Conservation (phyloP, 2,329 filamentous ascomycete species). For the Sphaceloma murrayae region DNA sequence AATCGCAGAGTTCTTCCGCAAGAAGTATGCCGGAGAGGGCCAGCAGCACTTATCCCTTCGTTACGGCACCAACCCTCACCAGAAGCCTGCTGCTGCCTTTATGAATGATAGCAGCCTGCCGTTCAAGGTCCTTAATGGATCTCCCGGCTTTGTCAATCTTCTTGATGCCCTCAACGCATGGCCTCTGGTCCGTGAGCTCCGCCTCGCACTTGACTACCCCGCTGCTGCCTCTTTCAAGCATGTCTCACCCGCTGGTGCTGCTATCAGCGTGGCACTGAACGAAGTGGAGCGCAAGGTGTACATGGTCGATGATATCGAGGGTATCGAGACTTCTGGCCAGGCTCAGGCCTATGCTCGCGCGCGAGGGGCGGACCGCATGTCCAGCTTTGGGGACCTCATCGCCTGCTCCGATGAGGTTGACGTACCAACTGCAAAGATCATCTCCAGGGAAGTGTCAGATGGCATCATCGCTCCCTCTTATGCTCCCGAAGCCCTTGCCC, state of each 20-base stretch:
- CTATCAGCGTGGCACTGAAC: constrained; percentile 79
- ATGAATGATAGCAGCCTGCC: constrained; percentile 64
- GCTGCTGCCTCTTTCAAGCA: constrained; percentile 99
- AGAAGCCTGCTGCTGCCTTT: constrained; percentile 89
- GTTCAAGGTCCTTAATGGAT: constrained; percentile 86
- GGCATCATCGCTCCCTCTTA: constrained; percentile 90
- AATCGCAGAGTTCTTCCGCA: constrained; percentile 95
- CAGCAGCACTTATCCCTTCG: constrained; percentile 75
- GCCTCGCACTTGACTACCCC: constrained; percentile 73
- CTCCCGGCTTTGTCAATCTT: constrained; percentile 95
- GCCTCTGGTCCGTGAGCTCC: constrained; percentile 94
- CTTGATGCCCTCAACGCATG: constrained; percentile 94
- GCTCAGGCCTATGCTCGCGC: constrained; percentile 95
- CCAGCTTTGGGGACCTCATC: constrained; percentile 94
- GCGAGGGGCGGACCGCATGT: constrained; percentile 94
- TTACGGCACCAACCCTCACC: constrained; percentile 95
- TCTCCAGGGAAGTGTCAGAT: constrained; percentile 94
- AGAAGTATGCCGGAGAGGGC: constrained; percentile 84
- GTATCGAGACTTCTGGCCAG: constrained; percentile 73
- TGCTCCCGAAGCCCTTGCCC: constrained; percentile 72
- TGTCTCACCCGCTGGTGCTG: constrained; percentile 90
- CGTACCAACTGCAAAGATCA: constrained; percentile 89
- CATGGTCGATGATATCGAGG: constrained; percentile 92
- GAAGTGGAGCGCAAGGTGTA: constrained; percentile 92
- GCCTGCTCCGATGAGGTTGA: constrained; percentile 87